Conservation (phyloP, 2,329 filamentous ascomycete genomes). For the Diaporthe ilicicola region DNA sequence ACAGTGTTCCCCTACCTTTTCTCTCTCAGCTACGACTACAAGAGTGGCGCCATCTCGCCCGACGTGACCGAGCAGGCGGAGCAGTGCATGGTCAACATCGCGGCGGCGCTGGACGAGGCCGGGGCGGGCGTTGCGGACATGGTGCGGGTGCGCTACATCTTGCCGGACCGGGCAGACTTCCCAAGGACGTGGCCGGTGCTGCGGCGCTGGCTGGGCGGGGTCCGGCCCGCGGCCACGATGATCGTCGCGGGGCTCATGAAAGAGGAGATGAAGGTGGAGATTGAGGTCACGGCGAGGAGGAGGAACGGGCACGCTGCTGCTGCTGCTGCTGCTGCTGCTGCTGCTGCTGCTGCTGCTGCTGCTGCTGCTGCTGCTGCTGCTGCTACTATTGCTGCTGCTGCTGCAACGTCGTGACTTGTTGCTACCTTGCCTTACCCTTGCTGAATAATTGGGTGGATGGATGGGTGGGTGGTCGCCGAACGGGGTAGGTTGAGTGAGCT, state of each 20-base stretch:
- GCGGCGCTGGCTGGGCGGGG: conserved; percentile 56
- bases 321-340: too few species aligned
- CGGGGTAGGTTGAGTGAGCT: neutral
- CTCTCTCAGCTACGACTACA: conserved; percentile 62
- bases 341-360: too few species aligned
- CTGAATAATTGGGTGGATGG: neutral
- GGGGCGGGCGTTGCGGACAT: conserved; percentile 54
- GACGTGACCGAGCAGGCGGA: conserved; percentile 58
- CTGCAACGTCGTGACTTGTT: neutral
- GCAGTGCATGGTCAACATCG: conserved; percentile 58
- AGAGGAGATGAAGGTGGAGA: conserved; percentile 53
- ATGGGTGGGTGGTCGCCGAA: conserved; percentile 16
- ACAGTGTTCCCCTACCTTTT: too few species aligned
- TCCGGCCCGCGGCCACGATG: conserved; percentile 64
- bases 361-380: too few species aligned
- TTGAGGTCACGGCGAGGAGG: conserved; percentile 45
- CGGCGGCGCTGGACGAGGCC: conserved; percentile 53
- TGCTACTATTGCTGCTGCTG: too few species aligned
- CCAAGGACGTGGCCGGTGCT: conserved; percentile 58
- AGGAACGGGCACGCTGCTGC: neutral
- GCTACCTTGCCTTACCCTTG: too few species aligned
- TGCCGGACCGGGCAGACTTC: conserved; percentile 58
- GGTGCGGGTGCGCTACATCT: conserved; percentile 61
- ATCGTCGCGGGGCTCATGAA: conserved; percentile 59
- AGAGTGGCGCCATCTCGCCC: conserved; percentile 53